Conservation (phyloP, 2,329 filamentous ascomycete genomes). For the Cladosporium sp. region DNA sequence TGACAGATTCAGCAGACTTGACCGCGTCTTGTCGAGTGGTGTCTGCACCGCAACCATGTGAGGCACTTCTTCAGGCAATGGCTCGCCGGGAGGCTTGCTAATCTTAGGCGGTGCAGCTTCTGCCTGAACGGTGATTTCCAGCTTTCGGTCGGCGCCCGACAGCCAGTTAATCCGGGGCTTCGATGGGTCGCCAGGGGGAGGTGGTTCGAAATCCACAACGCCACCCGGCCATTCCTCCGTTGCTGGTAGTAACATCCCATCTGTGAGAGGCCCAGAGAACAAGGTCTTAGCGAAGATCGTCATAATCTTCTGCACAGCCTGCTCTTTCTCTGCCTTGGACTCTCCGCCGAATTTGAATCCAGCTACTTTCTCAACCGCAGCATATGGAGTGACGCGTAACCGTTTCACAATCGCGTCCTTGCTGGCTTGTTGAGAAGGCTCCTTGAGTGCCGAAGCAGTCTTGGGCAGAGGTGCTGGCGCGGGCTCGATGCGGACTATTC, state of each 20-base stretch:
- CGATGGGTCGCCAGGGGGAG: slow-evolving; percentile 42
- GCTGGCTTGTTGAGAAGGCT: slow-evolving; percentile 31
- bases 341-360: slow-evolving; percentile 85
- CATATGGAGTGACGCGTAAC: slow-evolving; percentile 79
- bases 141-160: slow-evolving; percentile 69
- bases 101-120: slow-evolving; percentile 62
- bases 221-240: slow-evolving; percentile 75
- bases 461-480: slow-evolving; percentile 69
- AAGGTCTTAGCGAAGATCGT: slow-evolving; percentile 67
- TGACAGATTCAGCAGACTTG: slow-evolving; percentile 76
- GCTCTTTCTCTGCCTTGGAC: slow-evolving; percentile 76
- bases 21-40: slow-evolving; percentile 66
- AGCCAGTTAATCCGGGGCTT: slow-evolving; percentile 61
- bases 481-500: slow-evolving; percentile 80
- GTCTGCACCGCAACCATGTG: slow-evolving; percentile 79
- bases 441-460: slow-evolving; percentile 47
- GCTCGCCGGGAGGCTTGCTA: slow-evolving; percentile 51
- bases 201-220: slow-evolving; percentile 71
- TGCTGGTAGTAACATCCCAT: slow-evolving; percentile 74
- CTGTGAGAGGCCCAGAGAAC: slow-evolving; percentile 79
- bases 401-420: slow-evolving; percentile 54
- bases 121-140: slow-evolving; percentile 70
- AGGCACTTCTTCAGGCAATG: slow-evolving; percentile 51
- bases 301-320: slow-evolving; percentile 66
- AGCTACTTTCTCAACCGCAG: slow-evolving; percentile 49